A percentile compares a stretch with the other conserved stretches of the same genome.
Conservation (phyloP, 768 basidiomycete species). For the Agaricus blazei region DNA sequence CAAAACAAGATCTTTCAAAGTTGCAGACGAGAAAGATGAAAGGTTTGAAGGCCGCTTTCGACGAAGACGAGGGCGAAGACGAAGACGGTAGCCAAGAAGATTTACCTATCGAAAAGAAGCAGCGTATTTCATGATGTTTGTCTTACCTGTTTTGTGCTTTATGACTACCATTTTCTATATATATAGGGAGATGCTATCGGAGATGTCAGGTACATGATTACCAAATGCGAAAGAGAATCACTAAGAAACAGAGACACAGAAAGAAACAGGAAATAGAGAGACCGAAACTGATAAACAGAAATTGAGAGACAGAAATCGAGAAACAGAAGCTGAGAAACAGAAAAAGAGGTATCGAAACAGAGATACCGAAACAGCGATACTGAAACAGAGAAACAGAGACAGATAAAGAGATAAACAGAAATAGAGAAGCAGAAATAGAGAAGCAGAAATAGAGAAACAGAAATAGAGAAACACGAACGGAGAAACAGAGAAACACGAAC, state of each 20-base stretch:
- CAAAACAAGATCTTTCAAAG: slow-evolving; percentile 80
- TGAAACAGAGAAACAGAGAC: background rate
- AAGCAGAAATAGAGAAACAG: background rate
- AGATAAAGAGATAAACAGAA: background rate
- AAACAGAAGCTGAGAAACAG: too few relatives aligned
- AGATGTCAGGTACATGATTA: too few relatives aligned
- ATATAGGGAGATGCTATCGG: too few relatives aligned
- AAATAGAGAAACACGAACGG: background rate
- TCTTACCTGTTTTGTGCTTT: background rate
- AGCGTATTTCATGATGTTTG: slow-evolving; percentile 5
- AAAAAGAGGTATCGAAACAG: background rate
- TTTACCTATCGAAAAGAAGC: slow-evolving; percentile 5
- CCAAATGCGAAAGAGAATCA: too few relatives aligned
- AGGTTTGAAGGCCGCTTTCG: slow-evolving; percentile 44
- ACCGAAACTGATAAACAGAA: background rate
- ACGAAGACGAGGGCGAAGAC: slow-evolving; percentile 9
- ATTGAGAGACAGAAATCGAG: too few relatives aligned
- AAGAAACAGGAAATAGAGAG: background rate
- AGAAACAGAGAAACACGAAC: background rate
- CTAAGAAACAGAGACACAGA: background rate
- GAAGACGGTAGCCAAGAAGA: background rate
- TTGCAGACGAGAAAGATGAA: slow-evolving; percentile 97
- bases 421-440: background rate
- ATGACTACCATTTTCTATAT: background rate
- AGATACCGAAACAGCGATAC: background rate